These are phyloP conservation scores for Allium sativum DNA, from an alignment of 106 monocot species.

Conservation along the genomic window DNA sequence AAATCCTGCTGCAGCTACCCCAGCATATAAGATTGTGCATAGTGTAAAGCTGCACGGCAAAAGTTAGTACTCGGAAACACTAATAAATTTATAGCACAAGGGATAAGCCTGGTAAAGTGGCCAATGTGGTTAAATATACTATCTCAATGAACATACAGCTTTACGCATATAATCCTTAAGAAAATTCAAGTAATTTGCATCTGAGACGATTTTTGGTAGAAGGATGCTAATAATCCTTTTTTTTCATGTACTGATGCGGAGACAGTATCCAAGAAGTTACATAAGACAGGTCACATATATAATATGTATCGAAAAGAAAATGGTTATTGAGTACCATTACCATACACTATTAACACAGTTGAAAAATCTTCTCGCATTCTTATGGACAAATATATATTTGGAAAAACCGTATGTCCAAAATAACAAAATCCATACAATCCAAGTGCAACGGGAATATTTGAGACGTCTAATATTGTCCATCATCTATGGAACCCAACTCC, in stretches of 20 bases:
- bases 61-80: too few species aligned
- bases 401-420: constrained; percentile 64
- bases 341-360: constrained; percentile 21
- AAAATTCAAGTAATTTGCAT: too few species aligned
- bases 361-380: constrained; percentile 25
- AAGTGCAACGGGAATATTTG: constrained; percentile 43
- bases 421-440: constrained; percentile 56
- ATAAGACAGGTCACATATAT: too few species aligned
- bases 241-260: too few species aligned
- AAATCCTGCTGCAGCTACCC: constrained; percentile 40
- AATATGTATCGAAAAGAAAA: not conserved
- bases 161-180: too few species aligned
- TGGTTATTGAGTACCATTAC: constrained; percentile 17
- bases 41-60: constrained; percentile 25
- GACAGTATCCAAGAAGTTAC: too few species aligned
- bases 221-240: too few species aligned
- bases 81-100: too few species aligned
- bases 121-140: too few species aligned
- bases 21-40: constrained; percentile 31
- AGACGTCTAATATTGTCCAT: constrained; percentile 31
- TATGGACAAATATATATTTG: constrained; percentile 68
- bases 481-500: constrained; percentile 43
- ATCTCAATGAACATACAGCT: too few species aligned
- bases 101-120: too few species aligned
- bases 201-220: too few species aligned